Evolutionary conservation across 257 asterid species (phyloP).

Genomic region (Schizonepeta tenuifolia): DNA sequence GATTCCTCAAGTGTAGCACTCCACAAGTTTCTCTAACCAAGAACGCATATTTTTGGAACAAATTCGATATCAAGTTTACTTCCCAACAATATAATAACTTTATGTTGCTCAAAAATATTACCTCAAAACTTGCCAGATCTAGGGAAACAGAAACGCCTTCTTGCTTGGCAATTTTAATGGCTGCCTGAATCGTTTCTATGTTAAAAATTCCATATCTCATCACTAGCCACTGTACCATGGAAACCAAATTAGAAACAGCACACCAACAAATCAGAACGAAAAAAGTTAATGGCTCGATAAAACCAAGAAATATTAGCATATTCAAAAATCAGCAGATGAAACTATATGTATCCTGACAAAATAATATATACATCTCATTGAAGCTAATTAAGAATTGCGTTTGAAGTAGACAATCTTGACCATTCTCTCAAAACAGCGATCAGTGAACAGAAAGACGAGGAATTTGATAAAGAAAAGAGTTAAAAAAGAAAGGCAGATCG

Average conservation of each 20-base stretch:
- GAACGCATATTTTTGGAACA: background rate
- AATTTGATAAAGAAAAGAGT: background rate
- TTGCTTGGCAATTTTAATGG: conserved; percentile 83
- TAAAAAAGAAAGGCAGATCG: background rate
- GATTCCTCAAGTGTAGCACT: background rate
- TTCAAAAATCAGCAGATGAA: background rate
- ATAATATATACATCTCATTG: background rate
- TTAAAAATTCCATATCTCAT: conserved; percentile 79
- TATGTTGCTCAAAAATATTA: conserved; percentile 29
- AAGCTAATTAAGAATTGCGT: background rate
- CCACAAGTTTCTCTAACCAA: conserved; percentile 13
- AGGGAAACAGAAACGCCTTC: conserved; percentile 88
- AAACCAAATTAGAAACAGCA: conserved; percentile 25
- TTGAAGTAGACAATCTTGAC: background rate
- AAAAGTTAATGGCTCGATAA: conserved; percentile 6
- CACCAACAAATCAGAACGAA: conserved; percentile 2
- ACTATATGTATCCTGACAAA: background rate
- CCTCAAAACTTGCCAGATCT: conserved; percentile 99
- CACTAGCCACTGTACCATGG: conserved; percentile 81
- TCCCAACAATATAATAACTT: background rate
- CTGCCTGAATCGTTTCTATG: conserved; percentile 70
- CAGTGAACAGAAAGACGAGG: background rate
- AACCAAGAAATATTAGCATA: background rate
- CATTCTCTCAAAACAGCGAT: background rate
- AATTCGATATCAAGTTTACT: conserved; percentile 2